Percentiles rank a stretch among this genome's conserved stretches.
Conservation (phyloP, 495 filamentous ascomycete genomes). For the Tuber brumale region DNA sequence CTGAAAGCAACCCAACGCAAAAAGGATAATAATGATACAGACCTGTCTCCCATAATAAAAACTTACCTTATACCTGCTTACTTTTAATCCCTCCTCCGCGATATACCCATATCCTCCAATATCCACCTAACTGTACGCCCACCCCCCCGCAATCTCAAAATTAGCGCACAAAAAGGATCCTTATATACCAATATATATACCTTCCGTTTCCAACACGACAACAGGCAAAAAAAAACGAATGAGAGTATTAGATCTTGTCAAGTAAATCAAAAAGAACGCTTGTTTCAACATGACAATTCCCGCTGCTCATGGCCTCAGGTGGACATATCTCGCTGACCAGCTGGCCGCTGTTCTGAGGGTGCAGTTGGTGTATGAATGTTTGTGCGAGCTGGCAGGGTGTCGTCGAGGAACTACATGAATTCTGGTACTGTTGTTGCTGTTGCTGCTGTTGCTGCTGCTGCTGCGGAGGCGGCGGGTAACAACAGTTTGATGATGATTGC, state of each 20-base stretch:
- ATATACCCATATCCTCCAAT: neutral
- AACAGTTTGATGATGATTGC: conserved; percentile 15
- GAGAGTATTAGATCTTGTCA: conserved; percentile 24
- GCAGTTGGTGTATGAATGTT: conserved; percentile 28
- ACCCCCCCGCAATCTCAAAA: neutral
- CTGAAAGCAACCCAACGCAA: neutral
- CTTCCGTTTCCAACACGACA: neutral
- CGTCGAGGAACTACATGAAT: conserved; percentile 11
- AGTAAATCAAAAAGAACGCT: conserved; percentile 25
- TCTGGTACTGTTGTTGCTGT: neutral
- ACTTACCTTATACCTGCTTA: neutral
- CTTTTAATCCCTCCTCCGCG: neutral
- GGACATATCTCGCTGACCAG: conserved; percentile 22
- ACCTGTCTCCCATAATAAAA: neutral
- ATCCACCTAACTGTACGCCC: neutral
- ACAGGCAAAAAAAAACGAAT: neutral
- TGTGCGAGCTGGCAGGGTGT: conserved; percentile 28
- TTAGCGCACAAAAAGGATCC: neutral
- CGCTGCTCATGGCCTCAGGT: conserved; percentile 22
- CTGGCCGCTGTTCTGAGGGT: conserved; percentile 15
- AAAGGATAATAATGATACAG: neutral
- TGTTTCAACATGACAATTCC: conserved; percentile 31
- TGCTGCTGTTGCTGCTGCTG: neutral
- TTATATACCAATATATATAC: neutral
- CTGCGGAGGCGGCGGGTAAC: conserved; percentile 10